Conservation (phyloP, 768 basidiomycete species). For the Auricularia sp. region DNA sequence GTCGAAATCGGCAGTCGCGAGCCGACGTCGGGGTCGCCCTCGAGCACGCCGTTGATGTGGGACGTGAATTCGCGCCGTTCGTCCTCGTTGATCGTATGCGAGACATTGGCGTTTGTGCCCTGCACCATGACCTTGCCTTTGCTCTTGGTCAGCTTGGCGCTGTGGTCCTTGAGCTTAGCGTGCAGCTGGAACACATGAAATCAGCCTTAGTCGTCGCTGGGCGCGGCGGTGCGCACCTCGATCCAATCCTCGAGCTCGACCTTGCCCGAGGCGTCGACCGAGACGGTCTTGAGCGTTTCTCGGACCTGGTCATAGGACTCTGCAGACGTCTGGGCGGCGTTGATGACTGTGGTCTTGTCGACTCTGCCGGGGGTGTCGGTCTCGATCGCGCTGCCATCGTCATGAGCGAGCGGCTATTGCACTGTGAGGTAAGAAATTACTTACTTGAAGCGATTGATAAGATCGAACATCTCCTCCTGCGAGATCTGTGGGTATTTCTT, state of each 20-base stretch:
- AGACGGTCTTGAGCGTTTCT: constrained; percentile 88
- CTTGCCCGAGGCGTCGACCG: constrained; percentile 89
- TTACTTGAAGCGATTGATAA: constrained; percentile 94
- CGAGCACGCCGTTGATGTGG: constrained; percentile 92
- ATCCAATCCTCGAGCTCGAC: constrained; percentile 98
- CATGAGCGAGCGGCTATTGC: constrained; percentile 4
- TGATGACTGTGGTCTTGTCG: constrained; percentile 73
- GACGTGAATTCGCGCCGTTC: constrained; percentile 94
- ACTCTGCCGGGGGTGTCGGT: constrained; percentile 77
- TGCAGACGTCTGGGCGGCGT: constrained; percentile 66
- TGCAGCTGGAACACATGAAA: constrained; percentile 45
- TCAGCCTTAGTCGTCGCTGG: neutral
- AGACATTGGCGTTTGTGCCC: constrained; percentile 90
- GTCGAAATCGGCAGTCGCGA: constrained; percentile 85
- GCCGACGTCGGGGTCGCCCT: constrained; percentile 79
- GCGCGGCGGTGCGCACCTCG: constrained; percentile 47
- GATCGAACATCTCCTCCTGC: constrained; percentile 88
- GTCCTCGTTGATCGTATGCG: constrained; percentile 96
- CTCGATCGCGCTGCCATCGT: constrained; percentile 45
- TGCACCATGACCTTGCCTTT: constrained; percentile 90
- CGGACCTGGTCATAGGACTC: constrained; percentile 85
- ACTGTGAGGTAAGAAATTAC: constrained; percentile 24
- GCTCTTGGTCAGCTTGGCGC: constrained; percentile 44
- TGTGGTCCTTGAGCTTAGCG: constrained; percentile 49
- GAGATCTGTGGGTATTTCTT: constrained; percentile 89